Conservation (phyloP, 1,139 yeast genomes). For the Kodamaea sp. region DNA sequence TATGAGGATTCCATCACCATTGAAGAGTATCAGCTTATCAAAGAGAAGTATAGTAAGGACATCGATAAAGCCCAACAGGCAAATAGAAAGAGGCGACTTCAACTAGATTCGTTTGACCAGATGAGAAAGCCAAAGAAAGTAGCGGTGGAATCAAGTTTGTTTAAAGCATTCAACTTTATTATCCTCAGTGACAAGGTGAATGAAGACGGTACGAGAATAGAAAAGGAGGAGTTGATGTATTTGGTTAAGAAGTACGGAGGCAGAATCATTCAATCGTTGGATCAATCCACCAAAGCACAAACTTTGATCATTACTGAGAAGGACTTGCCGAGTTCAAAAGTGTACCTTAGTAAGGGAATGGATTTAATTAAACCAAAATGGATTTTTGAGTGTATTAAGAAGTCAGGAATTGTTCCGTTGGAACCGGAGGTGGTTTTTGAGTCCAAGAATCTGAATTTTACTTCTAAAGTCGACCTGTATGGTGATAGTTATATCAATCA, state of each 20-base stretch:
- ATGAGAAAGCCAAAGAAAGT: constrained; percentile 8
- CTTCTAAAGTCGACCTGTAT: constrained; percentile 42
- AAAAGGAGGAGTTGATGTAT: constrained; percentile 35
- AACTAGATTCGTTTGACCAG: constrained; percentile 13
- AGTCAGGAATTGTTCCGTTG: constrained; percentile 44
- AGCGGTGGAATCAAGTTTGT: constrained; percentile 22
- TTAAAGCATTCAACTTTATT: constrained; percentile 28
- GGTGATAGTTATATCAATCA: constrained; percentile 56
- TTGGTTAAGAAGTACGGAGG: constrained; percentile 58
- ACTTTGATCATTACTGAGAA: constrained; percentile 20
- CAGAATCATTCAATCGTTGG: constrained; percentile 19
- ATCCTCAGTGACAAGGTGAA: constrained; percentile 46
- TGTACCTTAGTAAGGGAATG: constrained; percentile 46
- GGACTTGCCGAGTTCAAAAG: constrained; percentile 23
- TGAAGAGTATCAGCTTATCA: constrained; percentile 49
- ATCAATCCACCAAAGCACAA: constrained; percentile 5
- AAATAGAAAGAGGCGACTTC: constrained; percentile 19
- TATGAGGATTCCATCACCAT: constrained; percentile 55
- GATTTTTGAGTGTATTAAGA: constrained; percentile 65
- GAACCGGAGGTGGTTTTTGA: constrained; percentile 61
- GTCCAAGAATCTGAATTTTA: constrained; percentile 7
- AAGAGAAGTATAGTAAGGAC: constrained; percentile 26
- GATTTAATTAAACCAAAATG: constrained; percentile 70
- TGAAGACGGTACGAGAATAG: constrained; percentile 25
- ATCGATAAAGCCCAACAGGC: constrained; percentile 31